These are phyloP conservation scores for Buxus sempervirens DNA, from an alignment of 164 flowering plant genomes.

Conservation along the genomic window DNA sequence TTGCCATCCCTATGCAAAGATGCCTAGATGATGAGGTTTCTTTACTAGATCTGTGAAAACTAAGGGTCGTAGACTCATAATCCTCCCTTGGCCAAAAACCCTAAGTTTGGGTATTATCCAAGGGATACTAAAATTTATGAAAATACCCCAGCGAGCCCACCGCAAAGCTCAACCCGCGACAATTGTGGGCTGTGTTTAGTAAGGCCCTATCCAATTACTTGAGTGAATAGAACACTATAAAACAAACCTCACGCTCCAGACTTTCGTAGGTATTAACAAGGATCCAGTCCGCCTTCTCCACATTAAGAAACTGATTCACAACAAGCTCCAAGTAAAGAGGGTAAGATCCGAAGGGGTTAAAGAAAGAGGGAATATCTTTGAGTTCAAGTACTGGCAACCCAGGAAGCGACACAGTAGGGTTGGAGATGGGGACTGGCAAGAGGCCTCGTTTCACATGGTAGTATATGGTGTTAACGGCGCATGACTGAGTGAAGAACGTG, in stretches of 20 bases:
- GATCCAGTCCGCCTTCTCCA: slow-evolving; percentile 41
- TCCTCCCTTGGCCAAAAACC: no score
- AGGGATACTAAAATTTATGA: no score
- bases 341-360: slow-evolving; percentile 17
- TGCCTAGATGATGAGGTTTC: no score
- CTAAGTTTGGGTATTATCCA: no score
- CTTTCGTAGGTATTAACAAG: slow-evolving; percentile 32
- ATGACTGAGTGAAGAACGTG: slow-evolving; percentile 32
- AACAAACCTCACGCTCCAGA: slow-evolving; percentile 35
- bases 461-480: slow-evolving; percentile 22
- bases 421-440: slow-evolving; percentile 18
- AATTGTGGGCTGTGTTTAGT: no score
- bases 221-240: no score
- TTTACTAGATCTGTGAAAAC: no score
- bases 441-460: slow-evolving; percentile 19
- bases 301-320: slow-evolving; percentile 30
- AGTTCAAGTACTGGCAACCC: slow-evolving; percentile 32
- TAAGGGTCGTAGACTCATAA: no score
- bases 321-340: slow-evolving; percentile 28
- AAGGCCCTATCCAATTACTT: no score
- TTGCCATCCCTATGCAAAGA: no score
- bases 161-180: no score
- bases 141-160: no score
- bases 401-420: slow-evolving; percentile 20
- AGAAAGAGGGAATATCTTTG: slow-evolving; percentile 37